A percentile compares a stretch with the other conserved stretches of the same genome.
phyloP scores from a whole-genome alignment of 2,329 filamentous ascomycete genomes.

The Diaporthe humulicola region DNA sequence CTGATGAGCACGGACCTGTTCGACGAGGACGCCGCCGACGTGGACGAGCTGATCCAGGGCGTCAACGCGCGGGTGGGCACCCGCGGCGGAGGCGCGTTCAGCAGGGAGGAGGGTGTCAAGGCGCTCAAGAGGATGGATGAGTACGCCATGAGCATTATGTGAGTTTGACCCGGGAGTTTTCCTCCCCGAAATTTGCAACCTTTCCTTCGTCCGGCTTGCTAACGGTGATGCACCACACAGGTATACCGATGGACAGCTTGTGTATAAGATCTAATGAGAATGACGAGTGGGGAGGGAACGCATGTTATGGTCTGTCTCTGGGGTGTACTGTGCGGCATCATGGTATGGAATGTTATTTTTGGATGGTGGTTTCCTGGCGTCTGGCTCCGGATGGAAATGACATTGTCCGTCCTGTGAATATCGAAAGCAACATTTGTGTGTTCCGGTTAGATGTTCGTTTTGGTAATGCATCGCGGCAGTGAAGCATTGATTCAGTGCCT shows the following conservation, averaged over 20 bases:
- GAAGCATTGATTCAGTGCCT: neutral
- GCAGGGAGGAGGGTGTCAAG: conserved; percentile 77
- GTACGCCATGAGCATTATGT: conserved; percentile 89
- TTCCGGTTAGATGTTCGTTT: neutral
- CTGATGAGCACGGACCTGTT: conserved; percentile 88
- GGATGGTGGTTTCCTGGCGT: conserved; percentile 29
- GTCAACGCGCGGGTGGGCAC: conserved; percentile 80
- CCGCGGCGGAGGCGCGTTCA: conserved; percentile 71
- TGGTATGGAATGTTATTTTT: neutral
- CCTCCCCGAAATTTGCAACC: neutral
- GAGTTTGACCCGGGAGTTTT: conserved; percentile 53
- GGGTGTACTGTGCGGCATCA: neutral
- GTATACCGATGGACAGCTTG: conserved; percentile 73
- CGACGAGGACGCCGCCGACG: conserved; percentile 83
- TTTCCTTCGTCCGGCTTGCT: conserved; percentile 38
- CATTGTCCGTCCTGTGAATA: neutral
- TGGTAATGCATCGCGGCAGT: neutral
- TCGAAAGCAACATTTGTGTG: conserved; percentile 1
- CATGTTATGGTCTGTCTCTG: conserved; percentile 10
- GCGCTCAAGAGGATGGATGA: conserved; percentile 86
- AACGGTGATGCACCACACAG: conserved; percentile 50
- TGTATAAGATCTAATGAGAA: conserved; percentile 74
- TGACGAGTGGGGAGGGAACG: neutral
- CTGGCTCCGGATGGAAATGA: conserved; percentile 22
- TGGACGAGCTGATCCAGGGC: conserved; percentile 80